A percentile compares a stretch with the other conserved stretches of the same genome.
These are phyloP conservation scores for Nicotiana tabacum DNA, from an alignment of 257 asterid genomes.

Conservation along the genomic window DNA sequence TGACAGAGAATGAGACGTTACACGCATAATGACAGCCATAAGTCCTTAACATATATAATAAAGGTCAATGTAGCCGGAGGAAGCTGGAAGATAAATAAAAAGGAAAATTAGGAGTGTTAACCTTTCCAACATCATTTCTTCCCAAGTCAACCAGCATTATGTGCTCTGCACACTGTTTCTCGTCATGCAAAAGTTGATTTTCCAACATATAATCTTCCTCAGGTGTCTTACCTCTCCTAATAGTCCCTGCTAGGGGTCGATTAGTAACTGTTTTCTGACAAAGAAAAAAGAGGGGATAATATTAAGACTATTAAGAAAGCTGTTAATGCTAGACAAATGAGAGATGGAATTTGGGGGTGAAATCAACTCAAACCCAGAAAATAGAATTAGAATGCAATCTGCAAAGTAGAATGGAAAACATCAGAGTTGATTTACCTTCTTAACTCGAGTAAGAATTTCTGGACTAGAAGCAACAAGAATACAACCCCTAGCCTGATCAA, in stretches of 20 bases:
- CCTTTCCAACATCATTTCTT: slow-evolving; percentile 99
- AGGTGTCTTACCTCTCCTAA: slow-evolving; percentile 85
- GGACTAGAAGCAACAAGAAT: slow-evolving; percentile 98
- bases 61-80: not conserved
- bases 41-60: not conserved
- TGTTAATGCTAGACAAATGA: slow-evolving; percentile 1
- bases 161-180: slow-evolving; percentile 96
- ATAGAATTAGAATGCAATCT: not conserved
- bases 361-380: not conserved
- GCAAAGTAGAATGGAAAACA: not conserved
- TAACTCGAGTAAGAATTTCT: slow-evolving; percentile 90
- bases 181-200: slow-evolving; percentile 76
- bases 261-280: slow-evolving; percentile 68
- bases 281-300: slow-evolving; percentile 8
- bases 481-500: slow-evolving; percentile 79
- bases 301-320: slow-evolving; percentile 3
- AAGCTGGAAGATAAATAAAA: not conserved
- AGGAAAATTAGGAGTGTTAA: slow-evolving; percentile 16
- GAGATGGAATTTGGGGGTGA: not conserved
- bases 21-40: not conserved
- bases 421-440: slow-evolving; percentile 44
- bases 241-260: slow-evolving; percentile 95
- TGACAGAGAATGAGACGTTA: not conserved
- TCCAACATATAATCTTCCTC: slow-evolving; percentile 87
- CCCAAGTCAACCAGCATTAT: slow-evolving; percentile 99